Evolutionary conservation across 768 basidiomycete species (phyloP).

Genomic region (Amanita polypyramis): DNA sequence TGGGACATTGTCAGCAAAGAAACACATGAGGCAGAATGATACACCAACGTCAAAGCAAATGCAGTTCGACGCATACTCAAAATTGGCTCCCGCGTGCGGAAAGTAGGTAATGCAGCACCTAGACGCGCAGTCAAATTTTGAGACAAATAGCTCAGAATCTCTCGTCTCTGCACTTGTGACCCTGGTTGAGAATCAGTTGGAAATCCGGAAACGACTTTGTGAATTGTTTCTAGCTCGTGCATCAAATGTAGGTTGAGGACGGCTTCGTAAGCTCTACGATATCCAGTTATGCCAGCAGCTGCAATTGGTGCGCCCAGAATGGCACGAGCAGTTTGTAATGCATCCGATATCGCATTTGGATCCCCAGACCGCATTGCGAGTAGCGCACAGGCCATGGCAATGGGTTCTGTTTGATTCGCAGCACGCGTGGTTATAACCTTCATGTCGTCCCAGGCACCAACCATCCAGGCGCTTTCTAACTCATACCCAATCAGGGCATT

Average conservation of each 20-base stretch:
- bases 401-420: constrained; percentile 43
- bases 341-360: constrained; percentile 28
- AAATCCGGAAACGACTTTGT: constrained; percentile 28
- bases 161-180: constrained; percentile 22
- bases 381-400: constrained; percentile 70
- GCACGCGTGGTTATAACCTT: constrained; percentile 42
- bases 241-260: constrained; percentile 77
- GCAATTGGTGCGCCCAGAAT: constrained; percentile 73
- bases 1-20: constrained; percentile 11
- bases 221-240: constrained; percentile 74
- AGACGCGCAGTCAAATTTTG: constrained; percentile 52
- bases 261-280: constrained; percentile 81
- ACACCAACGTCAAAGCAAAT: constrained; percentile 52
- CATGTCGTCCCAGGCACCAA: constrained; percentile 87
- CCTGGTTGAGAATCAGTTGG: constrained; percentile 27
- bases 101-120: constrained; percentile 74
- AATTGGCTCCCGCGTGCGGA: constrained; percentile 79
- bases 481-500: constrained; percentile 69
- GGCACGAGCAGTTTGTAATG: constrained; percentile 55
- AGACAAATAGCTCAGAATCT: constrained; percentile 33
- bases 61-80: constrained; percentile 85
- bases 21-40: constrained; percentile 12
- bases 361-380: constrained; percentile 64
- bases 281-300: constrained; percentile 71
- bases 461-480: constrained; percentile 93